Base-by-base conservation (phyloP, 345 rosid species). In the Corchorus olitorius region DNA sequence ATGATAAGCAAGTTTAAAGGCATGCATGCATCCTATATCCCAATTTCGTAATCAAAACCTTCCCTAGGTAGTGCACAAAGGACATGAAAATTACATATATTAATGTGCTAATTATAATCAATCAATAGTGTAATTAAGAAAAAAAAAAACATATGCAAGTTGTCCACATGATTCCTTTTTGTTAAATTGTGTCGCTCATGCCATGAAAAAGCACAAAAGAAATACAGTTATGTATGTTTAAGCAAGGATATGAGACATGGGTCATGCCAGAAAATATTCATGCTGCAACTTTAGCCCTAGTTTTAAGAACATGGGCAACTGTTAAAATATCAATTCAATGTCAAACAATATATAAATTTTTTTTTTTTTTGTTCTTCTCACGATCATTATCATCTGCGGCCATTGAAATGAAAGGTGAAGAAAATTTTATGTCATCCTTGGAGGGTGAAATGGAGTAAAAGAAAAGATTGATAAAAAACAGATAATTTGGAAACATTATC, bases 311-410 rank as follows among this genome's bases (percentile, higher is more conserved):
- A 75, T 19, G 8, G 15, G 27, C 22, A 22, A 65, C 54, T 75
- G 72, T 65, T 27, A 8, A 37, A 75, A 37, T 43, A 75, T 63
- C 70, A 75, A 33, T 19, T 75, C 77, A 71, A 48, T 75, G 72
- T 65, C 63, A 43, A 54, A 19, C 4, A 6, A 11, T 11, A 37
- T 17, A 59, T 11, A 65, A n/a, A 0, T 4, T 66, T 67, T 67
- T 6, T 3, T 67, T 6, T 4, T 27, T 10, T 43, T 11, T 3
- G 20, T 73, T 73, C 39, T 45, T 15, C 20, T 27, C 8, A 34
- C 34, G 15, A 60, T 60, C 55, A n/a, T 45, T 34, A 52, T 35
- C 46, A 5, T 48, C 27, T 27, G 27, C 27, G 27, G 27, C 27
- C 13, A 3, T 48, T 39, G 61, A 17, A 11, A 6, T 63, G 43